Evolutionary conservation across 148 eudicot genomes (phyloP), one percentile per base, ranked within the genome.

Genomic region (Simmondsia chinensis): DNA sequence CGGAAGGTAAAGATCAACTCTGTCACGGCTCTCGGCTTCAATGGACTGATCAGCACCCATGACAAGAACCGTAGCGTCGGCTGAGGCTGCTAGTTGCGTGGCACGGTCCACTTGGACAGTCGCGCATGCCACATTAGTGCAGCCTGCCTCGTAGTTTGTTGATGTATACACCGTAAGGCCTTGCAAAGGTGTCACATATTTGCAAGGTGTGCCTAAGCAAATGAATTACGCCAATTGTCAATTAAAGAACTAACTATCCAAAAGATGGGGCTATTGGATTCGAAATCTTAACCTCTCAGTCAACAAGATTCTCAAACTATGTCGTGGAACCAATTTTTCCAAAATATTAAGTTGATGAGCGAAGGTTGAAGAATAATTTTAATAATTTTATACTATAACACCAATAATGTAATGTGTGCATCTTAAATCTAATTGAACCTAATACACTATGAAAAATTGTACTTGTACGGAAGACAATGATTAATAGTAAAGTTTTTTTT

Each of bases 41-140:
- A 79, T 70, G 0, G 87, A 70, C 30, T 79, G 87, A 59, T 83
- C 87, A 2, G 72, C 60, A 3, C 94, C 94, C 72, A 83, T 63
- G 8, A 79, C 50, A 9, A 83, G 31, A 11, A 83, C 68, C 0
- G 80, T 77, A 14, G 87, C 87, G 43, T 83, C 87, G 2, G 83
- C 72, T 16, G 72, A 38, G 1, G 80, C 63, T 13, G 87, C 87
- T 2, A 66, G 41, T 33, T 60, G 66, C 54, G 59, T 73, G 13
- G 91, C 83, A 9, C 51, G 59, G 6, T 68, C 79, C 1, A 78
- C 56, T 35, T 65, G 76, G 1, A 81, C 83, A 4, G 74, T 50
- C 9, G 49, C 55, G 34, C 95, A 86, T 0, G 74, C 67, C 31
- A 67, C 67, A 38, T 73, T 59, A 0, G 58, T 26, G 44, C 95